A percentile compares a stretch with the other conserved stretches of the same genome.
These are phyloP conservation scores for Aspergillus sclerotioniger DNA, from an alignment of 495 filamentous ascomycete genomes.

Conservation along the genomic window DNA sequence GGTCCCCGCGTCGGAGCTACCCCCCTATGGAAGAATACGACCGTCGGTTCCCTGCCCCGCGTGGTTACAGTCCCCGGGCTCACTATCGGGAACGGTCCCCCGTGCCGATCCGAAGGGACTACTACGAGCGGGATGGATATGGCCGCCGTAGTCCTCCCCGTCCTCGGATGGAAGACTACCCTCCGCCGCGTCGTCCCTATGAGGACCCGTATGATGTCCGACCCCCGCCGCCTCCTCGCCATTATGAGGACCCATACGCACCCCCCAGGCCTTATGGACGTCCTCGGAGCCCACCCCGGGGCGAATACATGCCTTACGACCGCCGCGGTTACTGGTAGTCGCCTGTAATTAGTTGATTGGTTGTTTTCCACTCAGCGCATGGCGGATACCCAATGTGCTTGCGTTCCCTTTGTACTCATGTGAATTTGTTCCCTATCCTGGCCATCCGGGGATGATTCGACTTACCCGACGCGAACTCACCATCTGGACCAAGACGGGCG, in stretches of 20 bases:
- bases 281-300: constrained; percentile 42
- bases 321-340: constrained; percentile 49
- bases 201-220: constrained; percentile 52
- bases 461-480: background rate
- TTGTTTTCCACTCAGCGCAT: constrained; percentile 16
- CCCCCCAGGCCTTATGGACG: constrained; percentile 43
- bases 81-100: constrained; percentile 85
- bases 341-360: constrained; percentile 10
- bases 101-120: constrained; percentile 72
- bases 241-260: constrained; percentile 48
- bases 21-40: constrained; percentile 71
- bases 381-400: constrained; percentile 29
- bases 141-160: constrained; percentile 66
- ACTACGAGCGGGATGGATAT: constrained; percentile 77
- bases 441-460: constrained; percentile 3
- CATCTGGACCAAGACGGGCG: constrained; percentile 9
- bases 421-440: background rate
- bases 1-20: constrained; percentile 70
- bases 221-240: constrained; percentile 41
- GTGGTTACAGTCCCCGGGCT: constrained; percentile 78
- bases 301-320: constrained; percentile 45
- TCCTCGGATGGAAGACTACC: constrained; percentile 72
- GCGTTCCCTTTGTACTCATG: constrained; percentile 9
- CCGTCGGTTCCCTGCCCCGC: constrained; percentile 70
- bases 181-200: constrained; percentile 53